phyloP scores from a whole-genome alignment of 208 protist genomes.

The Trypanosomatidae sp. region DNA sequence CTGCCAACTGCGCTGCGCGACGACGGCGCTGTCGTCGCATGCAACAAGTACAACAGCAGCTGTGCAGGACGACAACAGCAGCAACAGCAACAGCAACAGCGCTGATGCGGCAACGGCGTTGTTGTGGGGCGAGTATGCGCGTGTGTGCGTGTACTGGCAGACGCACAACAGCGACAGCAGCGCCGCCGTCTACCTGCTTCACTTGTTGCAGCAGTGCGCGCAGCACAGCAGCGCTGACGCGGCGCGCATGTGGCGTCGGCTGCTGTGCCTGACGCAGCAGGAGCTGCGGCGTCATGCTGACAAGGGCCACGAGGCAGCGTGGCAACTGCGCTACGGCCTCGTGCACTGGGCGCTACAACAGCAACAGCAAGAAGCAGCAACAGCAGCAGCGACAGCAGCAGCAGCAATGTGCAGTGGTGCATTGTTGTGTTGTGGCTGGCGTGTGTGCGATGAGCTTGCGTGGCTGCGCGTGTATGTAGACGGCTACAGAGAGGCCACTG shows the following conservation, averaged over 20 bases:
- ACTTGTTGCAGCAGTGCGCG: constrained; percentile 16
- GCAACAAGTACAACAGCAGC: constrained; percentile 16
- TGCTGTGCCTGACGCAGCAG: constrained; percentile 21
- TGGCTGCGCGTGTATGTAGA: constrained; percentile 18
- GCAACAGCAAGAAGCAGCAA: neutral
- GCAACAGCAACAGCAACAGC: neutral
- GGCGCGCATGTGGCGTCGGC: neutral
- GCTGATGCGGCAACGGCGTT: neutral
- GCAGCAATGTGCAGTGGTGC: neutral
- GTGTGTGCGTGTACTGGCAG: constrained; percentile 22
- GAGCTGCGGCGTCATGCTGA: constrained; percentile 48
- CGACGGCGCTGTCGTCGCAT: constrained; percentile 6
- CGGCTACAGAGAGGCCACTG: neutral
- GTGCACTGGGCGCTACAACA: constrained; percentile 20
- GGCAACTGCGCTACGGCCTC: constrained; percentile 44
- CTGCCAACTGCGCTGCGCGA: neutral
- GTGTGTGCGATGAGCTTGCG: constrained; percentile 35
- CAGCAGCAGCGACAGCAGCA: neutral
- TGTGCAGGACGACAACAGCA: too few relatives aligned
- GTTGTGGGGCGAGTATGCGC: constrained; percentile 7
- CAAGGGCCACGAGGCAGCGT: constrained; percentile 61
- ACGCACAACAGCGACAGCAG: constrained; percentile 51
- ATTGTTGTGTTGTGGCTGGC: constrained; percentile 14
- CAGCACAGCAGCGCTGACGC: neutral
- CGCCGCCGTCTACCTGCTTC: constrained; percentile 36